Percentiles rank a stretch among this genome's conserved stretches.
Evolutionary conservation across 139 green algal genomes (phyloP).

Genomic region (Chlorella vulgaris): DNA sequence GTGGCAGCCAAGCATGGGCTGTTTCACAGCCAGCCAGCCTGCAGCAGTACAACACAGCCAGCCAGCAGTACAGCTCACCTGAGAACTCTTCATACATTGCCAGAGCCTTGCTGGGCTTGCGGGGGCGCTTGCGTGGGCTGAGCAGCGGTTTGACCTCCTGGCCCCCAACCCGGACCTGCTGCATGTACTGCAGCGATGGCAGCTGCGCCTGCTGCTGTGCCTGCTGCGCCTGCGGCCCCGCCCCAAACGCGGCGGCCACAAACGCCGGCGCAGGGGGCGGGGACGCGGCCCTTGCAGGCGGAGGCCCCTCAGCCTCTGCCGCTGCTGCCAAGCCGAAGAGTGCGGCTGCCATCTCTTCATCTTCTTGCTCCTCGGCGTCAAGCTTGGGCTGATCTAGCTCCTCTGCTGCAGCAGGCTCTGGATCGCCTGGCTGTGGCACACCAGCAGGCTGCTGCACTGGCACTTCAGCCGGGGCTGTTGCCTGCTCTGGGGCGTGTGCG

Average conservation of each 20-base stretch:
- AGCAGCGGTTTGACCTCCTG: background rate
- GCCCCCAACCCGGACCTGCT: background rate
- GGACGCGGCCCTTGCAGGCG: background rate
- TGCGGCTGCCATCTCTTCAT: conserved; percentile 34
- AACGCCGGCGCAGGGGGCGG: too few species aligned
- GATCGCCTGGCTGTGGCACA: too few species aligned
- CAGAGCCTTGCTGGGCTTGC: conserved; percentile 34
- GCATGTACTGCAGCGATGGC: background rate
- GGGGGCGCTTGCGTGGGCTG: conserved; percentile 30
- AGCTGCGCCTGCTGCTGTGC: background rate
- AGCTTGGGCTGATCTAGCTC: background rate
- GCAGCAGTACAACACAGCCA: background rate
- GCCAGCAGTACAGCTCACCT: background rate
- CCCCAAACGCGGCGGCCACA: background rate
- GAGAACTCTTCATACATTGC: conserved; percentile 28
- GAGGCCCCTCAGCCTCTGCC: background rate
- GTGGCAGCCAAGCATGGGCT: too few species aligned
- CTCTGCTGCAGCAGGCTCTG: too few species aligned
- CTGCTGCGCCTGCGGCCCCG: background rate
- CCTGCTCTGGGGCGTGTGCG: too few species aligned
- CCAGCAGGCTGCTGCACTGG: too few species aligned
- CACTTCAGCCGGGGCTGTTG: too few species aligned
- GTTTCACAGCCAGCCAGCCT: too few species aligned
- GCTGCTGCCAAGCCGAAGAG: conserved; percentile 45
- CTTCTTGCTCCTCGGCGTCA: conserved; percentile 11